A percentile compares a stretch with the other conserved stretches of the same genome.
Evolutionary conservation across 108 stramenopile species (phyloP).

Genomic region (Aureococcus anophagefferens): DNA sequence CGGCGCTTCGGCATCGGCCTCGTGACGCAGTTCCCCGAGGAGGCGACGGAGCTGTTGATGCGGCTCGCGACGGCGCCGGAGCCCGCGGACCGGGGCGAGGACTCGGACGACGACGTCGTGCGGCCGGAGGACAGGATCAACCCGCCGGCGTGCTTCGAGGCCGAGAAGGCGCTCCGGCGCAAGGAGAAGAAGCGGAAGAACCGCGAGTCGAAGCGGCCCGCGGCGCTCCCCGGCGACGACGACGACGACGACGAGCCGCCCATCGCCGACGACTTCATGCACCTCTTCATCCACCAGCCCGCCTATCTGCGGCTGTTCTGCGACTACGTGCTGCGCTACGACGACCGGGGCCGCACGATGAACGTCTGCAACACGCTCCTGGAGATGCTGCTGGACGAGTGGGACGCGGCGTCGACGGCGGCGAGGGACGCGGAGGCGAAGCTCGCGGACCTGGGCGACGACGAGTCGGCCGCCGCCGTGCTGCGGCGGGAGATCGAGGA

Average conservation of each 20-base stretch:
- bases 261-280: conserved; percentile 20
- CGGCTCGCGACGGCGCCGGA: neutral
- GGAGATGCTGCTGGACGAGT: conserved; percentile 19
- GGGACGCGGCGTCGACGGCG: conserved; percentile 6
- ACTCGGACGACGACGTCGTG: neutral
- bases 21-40: conserved; percentile 1
- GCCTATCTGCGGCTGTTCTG: conserved; percentile 18
- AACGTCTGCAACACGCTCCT: conserved; percentile 19
- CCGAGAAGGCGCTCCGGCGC: neutral
- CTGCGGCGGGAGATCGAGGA: neutral
- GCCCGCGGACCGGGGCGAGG: neutral
- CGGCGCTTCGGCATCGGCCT: conserved; percentile 20
- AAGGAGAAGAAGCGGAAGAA: neutral
- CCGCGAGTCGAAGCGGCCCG: neutral
- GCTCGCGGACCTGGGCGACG: neutral
- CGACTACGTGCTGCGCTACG: conserved; percentile 10
- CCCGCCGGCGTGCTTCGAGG: neutral
- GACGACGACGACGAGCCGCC: neutral
- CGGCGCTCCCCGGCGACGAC: neutral
- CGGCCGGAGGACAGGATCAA: no score
- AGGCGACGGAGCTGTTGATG: neutral
- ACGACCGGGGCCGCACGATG: conserved; percentile 6
- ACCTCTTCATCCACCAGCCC: conserved; percentile 27
- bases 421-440: conserved; percentile 7
- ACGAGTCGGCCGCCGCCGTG: neutral